A percentile compares a stretch with the other conserved stretches of the same genome.
phyloP scores from a whole-genome alignment of 192 early-diverging fungal genomes.

The Geosiphon pyriformis region DNA sequence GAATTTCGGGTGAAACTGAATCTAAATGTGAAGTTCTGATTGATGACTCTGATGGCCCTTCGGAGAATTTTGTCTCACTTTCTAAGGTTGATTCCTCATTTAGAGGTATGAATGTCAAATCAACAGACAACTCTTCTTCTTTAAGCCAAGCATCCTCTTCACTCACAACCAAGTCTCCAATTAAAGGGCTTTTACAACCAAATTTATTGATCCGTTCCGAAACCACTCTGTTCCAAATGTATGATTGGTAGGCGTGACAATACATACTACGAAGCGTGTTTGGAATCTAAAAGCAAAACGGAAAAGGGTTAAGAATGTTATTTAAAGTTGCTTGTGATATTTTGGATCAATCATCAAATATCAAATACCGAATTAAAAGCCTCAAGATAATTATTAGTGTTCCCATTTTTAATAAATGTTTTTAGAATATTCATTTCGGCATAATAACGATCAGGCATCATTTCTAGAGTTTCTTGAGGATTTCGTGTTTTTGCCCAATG shows the following conservation, averaged over 20 bases:
- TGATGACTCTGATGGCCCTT: no score
- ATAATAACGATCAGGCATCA: slow-evolving; percentile 60
- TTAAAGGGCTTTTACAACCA: slow-evolving; percentile 57
- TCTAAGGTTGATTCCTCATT: no score
- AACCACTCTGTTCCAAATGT: slow-evolving; percentile 86
- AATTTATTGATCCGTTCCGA: slow-evolving; percentile 65
- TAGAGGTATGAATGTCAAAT: no score
- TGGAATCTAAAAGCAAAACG: slow-evolving; percentile 56
- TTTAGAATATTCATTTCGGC: slow-evolving; percentile 73
- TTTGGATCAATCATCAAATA: neutral
- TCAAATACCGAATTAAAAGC: slow-evolving; percentile 57
- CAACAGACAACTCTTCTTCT: slow-evolving; percentile 25
- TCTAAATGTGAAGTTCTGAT: no score
- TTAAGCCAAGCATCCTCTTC: slow-evolving; percentile 25
- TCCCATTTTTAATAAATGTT: slow-evolving; percentile 44
- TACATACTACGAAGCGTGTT: slow-evolving; percentile 87
- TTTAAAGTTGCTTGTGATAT: neutral
- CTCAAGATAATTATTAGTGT: slow-evolving; percentile 42
- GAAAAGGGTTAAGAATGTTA: slow-evolving; percentile 10
- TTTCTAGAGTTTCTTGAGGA: slow-evolving; percentile 49
- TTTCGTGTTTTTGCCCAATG: slow-evolving; percentile 64
- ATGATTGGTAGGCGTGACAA: slow-evolving; percentile 94
- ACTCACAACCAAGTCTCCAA: slow-evolving; percentile 80
- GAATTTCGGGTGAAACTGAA: no score
- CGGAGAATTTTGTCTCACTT: no score